phyloP scores from a whole-genome alignment of 257 asterid genomes.

The Jaltomata sinuosa region DNA sequence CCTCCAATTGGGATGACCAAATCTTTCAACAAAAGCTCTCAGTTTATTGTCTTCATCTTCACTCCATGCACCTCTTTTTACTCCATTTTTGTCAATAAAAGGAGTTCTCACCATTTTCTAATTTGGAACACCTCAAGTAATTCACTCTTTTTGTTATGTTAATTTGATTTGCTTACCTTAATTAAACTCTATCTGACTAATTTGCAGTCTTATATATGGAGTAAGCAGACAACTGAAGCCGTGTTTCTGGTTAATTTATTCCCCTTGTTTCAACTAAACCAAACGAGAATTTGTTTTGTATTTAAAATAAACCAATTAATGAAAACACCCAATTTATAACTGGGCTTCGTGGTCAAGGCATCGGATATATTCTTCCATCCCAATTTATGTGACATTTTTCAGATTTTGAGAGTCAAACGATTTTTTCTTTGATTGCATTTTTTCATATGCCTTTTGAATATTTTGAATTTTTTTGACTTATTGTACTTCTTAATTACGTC shows the following conservation, averaged over 20 bases:
- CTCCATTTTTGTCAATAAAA: conserved; percentile 16
- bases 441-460: neutral
- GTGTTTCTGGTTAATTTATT: neutral
- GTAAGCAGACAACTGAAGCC: neutral
- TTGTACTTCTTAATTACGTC: neutral
- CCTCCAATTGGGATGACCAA: conserved; percentile 44
- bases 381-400: too few relatives aligned
- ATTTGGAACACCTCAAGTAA: too few relatives aligned
- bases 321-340: neutral
- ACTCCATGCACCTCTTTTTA: conserved; percentile 48
- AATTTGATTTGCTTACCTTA: neutral
- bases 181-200: neutral
- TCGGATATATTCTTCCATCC: too few relatives aligned
- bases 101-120: conserved; percentile 19
- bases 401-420: too few relatives aligned
- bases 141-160: neutral
- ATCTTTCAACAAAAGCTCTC: conserved; percentile 20
- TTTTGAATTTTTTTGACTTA: neutral
- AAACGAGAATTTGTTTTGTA: neutral
- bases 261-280: neutral
- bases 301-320: neutral
- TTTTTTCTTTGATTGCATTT: neutral
- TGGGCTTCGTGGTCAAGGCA: neutral
- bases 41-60: conserved; percentile 38
- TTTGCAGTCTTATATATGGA: neutral